These are phyloP conservation scores for Stachybotrys elegans DNA, from an alignment of 2,329 filamentous ascomycete genomes.

Conservation along the genomic window DNA sequence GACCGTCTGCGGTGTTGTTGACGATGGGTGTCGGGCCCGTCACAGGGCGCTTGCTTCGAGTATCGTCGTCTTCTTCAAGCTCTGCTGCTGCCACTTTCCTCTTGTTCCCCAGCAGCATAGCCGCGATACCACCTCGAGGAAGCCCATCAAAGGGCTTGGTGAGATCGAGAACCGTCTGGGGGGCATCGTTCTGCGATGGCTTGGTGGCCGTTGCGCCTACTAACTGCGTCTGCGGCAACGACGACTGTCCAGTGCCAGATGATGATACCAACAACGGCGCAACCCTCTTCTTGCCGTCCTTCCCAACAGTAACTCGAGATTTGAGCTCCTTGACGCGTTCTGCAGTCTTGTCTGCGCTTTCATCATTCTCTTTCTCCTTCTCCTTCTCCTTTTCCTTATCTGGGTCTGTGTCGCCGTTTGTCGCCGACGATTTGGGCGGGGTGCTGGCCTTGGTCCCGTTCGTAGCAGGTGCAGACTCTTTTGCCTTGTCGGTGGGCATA, in stretches of 20 bases:
- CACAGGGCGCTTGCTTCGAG: constrained; percentile 44
- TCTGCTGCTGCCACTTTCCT: constrained; percentile 72
- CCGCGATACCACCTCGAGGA: constrained; percentile 80
- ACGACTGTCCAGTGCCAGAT: constrained; percentile 80
- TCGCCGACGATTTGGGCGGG: constrained; percentile 30
- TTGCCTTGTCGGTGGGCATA: constrained; percentile 51
- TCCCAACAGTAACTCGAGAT: constrained; percentile 87
- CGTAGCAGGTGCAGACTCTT: constrained; percentile 39
- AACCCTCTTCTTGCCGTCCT: constrained; percentile 95
- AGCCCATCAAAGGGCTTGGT: constrained; percentile 92
- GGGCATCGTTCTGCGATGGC: constrained; percentile 61
- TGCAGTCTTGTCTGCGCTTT: constrained; percentile 47
- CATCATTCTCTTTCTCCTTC: constrained; percentile 31
- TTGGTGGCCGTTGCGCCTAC: constrained; percentile 69
- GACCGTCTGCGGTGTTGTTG: constrained; percentile 69
- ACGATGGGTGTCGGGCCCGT: constrained; percentile 71
- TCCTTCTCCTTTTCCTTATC: constrained; percentile 23
- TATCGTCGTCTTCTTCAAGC: constrained; percentile 68
- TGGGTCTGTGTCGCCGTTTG: constrained; percentile 32
- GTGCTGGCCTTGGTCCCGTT: constrained; percentile 44
- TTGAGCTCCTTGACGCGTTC: constrained; percentile 63
- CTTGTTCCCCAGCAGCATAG: constrained; percentile 89
- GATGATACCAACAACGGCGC: constrained; percentile 88
- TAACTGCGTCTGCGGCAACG: constrained; percentile 81
- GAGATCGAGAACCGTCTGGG: constrained; percentile 80